Percentiles rank a stretch among this genome's conserved stretches.
Conservation (phyloP, 2,329 filamentous ascomycete genomes). For the Pseudogymnoascus pannorum region DNA sequence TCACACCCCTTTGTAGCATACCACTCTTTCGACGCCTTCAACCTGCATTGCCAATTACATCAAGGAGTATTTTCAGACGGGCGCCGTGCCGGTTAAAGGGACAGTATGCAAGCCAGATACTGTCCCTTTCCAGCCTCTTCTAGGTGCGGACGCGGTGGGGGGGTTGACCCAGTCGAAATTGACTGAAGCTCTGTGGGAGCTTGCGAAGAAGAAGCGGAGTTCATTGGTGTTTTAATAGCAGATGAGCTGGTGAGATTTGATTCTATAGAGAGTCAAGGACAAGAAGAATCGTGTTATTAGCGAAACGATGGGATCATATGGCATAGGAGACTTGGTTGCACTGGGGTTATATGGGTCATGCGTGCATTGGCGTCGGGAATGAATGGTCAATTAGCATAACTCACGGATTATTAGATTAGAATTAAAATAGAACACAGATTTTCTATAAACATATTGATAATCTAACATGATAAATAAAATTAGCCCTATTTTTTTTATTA, state of each 20-base stretch:
- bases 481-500: neutral
- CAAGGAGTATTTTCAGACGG: slow-evolving; percentile 34
- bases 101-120: slow-evolving; percentile 41
- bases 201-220: neutral
- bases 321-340: neutral
- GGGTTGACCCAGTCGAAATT: neutral
- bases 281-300: neutral
- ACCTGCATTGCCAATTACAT: slow-evolving; percentile 30
- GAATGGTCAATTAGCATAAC: neutral
- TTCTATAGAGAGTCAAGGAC: neutral
- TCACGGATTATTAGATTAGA: neutral
- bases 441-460: neutral
- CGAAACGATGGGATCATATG: neutral
- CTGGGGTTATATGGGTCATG: neutral
- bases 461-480: neutral
- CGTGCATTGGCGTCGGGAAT: no score
- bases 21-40: slow-evolving; percentile 31
- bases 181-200: neutral
- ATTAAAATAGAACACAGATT: neutral
- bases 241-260: neutral
- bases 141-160: neutral
- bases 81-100: slow-evolving; percentile 35
- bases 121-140: slow-evolving; percentile 31
- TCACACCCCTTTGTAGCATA: slow-evolving; percentile 36
- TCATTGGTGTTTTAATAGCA: neutral